A percentile compares a stretch with the other conserved stretches of the same genome.
Conservation (phyloP, 2,329 filamentous ascomycete genomes). For the Pseudocercospora macadamiae region DNA sequence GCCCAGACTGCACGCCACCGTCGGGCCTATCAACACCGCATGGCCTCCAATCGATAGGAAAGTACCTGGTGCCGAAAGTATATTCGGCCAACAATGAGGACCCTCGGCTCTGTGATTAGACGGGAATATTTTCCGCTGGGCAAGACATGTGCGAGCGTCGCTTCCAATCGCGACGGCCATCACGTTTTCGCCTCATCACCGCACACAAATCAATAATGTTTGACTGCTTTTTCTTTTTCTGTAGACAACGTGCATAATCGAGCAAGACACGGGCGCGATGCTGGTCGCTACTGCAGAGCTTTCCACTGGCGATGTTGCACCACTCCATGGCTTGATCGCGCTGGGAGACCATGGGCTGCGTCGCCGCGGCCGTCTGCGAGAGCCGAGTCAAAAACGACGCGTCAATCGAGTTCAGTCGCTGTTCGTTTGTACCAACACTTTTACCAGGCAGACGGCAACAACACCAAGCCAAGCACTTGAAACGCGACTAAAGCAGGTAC, state of each 20-base stretch:
- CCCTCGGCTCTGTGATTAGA: constrained; percentile 12
- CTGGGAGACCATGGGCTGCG: constrained; percentile 13
- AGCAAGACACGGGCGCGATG: neutral
- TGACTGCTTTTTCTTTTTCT: neutral
- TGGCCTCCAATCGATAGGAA: constrained; percentile 18
- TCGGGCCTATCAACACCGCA: constrained; percentile 14
- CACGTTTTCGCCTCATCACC: constrained; percentile 4
- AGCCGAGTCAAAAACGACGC: constrained; percentile 26
- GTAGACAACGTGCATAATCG: neutral
- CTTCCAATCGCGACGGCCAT: constrained; percentile 15
- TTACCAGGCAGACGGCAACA: too few species aligned
- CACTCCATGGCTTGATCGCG: constrained; percentile 20
- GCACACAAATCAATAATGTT: too few species aligned
- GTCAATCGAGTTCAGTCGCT: constrained; percentile 5
- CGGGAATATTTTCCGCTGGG: constrained; percentile 1
- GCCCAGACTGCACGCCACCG: constrained; percentile 13
- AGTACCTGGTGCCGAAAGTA: constrained; percentile 20
- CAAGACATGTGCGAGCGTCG: constrained; percentile 24
- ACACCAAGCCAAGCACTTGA: neutral
- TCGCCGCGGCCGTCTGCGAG: constrained; percentile 12
- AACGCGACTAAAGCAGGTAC: constrained; percentile 8
- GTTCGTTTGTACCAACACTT: too few species aligned
- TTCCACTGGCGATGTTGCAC: constrained; percentile 15
- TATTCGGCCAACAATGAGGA: constrained; percentile 10
- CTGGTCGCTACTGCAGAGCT: constrained; percentile 11